A percentile compares a stretch with the other conserved stretches of the same genome.
These are phyloP conservation scores for Linaria vulgaris DNA, from an alignment of 257 asterid genomes.

Conservation along the genomic window DNA sequence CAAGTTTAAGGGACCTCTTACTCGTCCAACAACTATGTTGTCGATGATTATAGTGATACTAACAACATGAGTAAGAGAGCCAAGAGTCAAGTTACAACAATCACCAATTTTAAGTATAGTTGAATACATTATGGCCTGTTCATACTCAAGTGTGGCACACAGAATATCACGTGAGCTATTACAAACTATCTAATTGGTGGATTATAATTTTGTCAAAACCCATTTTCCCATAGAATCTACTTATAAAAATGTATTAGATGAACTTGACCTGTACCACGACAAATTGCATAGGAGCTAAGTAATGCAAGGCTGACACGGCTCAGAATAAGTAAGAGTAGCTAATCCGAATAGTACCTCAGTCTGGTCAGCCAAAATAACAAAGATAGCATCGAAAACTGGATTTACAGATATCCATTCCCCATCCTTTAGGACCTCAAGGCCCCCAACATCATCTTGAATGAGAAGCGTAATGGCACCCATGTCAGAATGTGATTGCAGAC, in stretches of 20 bases:
- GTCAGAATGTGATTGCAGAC: constrained; percentile 90
- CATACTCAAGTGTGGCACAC: too few species aligned
- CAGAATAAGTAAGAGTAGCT: constrained; percentile 4
- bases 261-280: constrained; percentile 3
- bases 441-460: constrained; percentile 92
- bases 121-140: too few species aligned
- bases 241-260: not conserved
- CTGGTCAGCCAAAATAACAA: constrained; percentile 88
- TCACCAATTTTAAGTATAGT: too few species aligned
- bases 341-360: constrained; percentile 61
- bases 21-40: not conserved
- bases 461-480: constrained; percentile 82
- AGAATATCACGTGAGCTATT: too few species aligned
- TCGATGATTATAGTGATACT: not conserved
- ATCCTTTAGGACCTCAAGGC: constrained; percentile 81
- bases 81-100: too few species aligned
- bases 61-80: too few species aligned
- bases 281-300: constrained; percentile 7
- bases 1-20: not conserved
- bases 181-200: too few species aligned
- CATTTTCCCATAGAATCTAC: not conserved
- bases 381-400: constrained; percentile 61
- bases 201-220: not conserved
- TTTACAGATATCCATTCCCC: constrained; percentile 70
- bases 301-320: constrained; percentile 16